Conservation (phyloP, 2,329 filamentous ascomycete genomes). For the Periconia macrospinosa region DNA sequence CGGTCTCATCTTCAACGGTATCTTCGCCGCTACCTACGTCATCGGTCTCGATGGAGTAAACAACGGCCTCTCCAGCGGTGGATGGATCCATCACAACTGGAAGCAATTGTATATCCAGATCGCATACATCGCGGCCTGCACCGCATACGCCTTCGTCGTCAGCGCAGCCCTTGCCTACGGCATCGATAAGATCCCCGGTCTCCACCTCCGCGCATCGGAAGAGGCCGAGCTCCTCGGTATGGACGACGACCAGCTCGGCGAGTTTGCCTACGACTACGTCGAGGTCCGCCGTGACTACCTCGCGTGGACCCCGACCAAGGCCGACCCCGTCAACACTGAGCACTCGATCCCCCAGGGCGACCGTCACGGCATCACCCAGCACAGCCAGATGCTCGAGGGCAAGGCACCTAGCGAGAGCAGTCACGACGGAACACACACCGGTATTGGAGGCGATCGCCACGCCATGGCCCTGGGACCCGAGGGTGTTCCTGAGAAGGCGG, state of each 20-base stretch:
- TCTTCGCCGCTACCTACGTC: constrained; percentile 76
- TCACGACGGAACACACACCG: constrained; percentile 48
- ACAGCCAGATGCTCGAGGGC: constrained; percentile 66
- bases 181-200: constrained; percentile 75
- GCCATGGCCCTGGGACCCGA: constrained; percentile 50
- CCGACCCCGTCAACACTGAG: constrained; percentile 62
- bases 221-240: constrained; percentile 84
- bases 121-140: constrained; percentile 70
- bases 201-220: constrained; percentile 77
- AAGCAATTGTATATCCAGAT: constrained; percentile 77
- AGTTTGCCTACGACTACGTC: constrained; percentile 89
- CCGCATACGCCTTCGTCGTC: constrained; percentile 71
- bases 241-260: constrained; percentile 88
- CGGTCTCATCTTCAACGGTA: constrained; percentile 75
- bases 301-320: constrained; percentile 78
- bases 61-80: constrained; percentile 63
- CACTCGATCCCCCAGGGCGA: constrained; percentile 65
- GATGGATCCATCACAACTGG: constrained; percentile 76
- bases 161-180: constrained; percentile 72
- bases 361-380: constrained; percentile 71
- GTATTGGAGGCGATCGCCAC: constrained; percentile 56
- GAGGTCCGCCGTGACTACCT: constrained; percentile 87
- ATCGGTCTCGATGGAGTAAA: constrained; percentile 75
- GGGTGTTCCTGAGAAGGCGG: constrained; percentile 47
- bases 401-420: constrained; percentile 52